Evolutionary conservation across 2,329 filamentous ascomycete species (phyloP), one percentile per base, ranked within the genome.

Genomic region (Cercospora nicotianae): DNA sequence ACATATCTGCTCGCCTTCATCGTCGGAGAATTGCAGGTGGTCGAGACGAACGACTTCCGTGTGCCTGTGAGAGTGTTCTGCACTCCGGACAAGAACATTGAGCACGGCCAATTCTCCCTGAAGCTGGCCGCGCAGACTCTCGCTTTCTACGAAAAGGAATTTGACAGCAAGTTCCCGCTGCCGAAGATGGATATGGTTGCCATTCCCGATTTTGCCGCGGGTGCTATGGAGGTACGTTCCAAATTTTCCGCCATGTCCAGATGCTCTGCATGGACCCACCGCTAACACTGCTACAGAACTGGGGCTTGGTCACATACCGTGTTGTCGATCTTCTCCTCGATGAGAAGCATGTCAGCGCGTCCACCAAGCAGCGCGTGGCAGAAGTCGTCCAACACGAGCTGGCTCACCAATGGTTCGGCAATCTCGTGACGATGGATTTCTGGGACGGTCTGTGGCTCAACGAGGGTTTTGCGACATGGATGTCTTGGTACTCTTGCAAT

Each of bases 381-480:
- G 94, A 97, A 80, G 93, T 95, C 48, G 94, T 98, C 30, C 94
- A 97, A 84, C 94, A 98, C 82, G 94, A 98, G 80, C 85, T 98
- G 77, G 94, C 94, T 48, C 94, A 98, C 81, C 94, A 97, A 81
- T 98, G 94, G 94, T 98, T 98, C 77, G 94, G 94, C 70, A 97
- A 98, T 82, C 83, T 97, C 63, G 94, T 97, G 30, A 97, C 94
- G 63, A 97, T 97, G 93, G 93, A 97, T 80, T 97, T 96, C 86
- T 98, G 94, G 94, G 93, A 97, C 61, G 94, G 94, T 64, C 83
- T 98, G 7, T 98, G 94, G 94, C 87, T 98, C 64, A 98, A 98
- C 79, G 92, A 96, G 80, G 92, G 92, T 39, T 96, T 96, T 75
- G 92, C 93, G 33, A 96, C 92, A 45, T 92, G 91, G 89, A 93